Evolutionary conservation across 495 filamentous ascomycete species (phyloP), one percentile per base, ranked within the genome.

Genomic region (Trichocladium antarcticum): DNA sequence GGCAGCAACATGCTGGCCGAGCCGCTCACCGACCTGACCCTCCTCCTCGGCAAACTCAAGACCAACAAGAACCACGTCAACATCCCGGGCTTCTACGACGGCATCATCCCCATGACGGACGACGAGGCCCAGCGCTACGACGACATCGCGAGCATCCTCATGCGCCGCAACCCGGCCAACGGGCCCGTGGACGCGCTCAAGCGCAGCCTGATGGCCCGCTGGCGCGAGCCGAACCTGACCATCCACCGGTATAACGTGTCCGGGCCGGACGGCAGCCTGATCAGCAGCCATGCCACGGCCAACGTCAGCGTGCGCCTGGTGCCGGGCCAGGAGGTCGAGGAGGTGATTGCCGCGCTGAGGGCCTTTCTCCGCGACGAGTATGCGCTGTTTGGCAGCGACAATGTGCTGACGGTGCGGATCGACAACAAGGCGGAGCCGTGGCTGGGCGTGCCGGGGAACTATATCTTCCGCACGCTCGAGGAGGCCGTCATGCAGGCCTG

Each of bases 221-320:
- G 92, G 92, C 84, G 89, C n/a, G 89, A 95, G 58, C 87, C 93
- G 0, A 90, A 89, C 16, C 71, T 97, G 21, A 97, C 92, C 0
- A 82, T 97, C 37, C 93, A 97, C 60, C 83, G 88, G 19, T 82
- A 95, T 60, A 87, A 92, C 52, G 89, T 93, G 0, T 90, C 88
- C 9, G 85, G 85, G 0, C 84, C 85, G 1, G 84, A 87, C 56
- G 84, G 86, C 3, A 87, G 87, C 11, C 79, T 95, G 21, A 95
- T 98, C 53, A 89, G 89, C 31, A 81, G 84, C 43, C 76, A 83
- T 42, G 93, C 90, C 8, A 85, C 80, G 37, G 90, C 87, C 3
- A 80, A 84, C 48, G 74, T 98, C 16, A 96, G 90, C 5, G 74
- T 98, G 31, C 86, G 92, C 15, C 79, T 98, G 9, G 92, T 98